Evolutionary conservation across 2,329 filamentous ascomycete genomes (phyloP).

Genomic region (Verticillium albo-atrum): DNA sequence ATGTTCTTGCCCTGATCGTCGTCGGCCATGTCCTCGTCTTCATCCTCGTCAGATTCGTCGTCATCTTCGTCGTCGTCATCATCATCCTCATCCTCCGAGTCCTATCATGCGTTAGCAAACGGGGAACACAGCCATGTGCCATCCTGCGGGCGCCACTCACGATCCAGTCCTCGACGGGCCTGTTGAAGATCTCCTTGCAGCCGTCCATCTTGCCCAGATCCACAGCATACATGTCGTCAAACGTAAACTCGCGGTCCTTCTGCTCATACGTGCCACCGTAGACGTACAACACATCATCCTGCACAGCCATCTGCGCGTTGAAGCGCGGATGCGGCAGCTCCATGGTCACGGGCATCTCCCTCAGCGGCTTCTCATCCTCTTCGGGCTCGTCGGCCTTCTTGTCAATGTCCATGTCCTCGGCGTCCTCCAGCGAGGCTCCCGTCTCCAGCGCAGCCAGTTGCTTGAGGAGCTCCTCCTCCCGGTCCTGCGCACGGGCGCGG

Average conservation of each 20-base stretch:
- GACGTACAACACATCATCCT: constrained; percentile 89
- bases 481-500: constrained; percentile 76
- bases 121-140: constrained; percentile 23
- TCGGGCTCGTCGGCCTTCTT: constrained; percentile 43
- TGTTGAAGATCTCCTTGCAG: constrained; percentile 83
- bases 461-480: constrained; percentile 83
- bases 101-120: constrained; percentile 30
- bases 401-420: constrained; percentile 44
- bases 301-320: constrained; percentile 84
- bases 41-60: constrained; percentile 47
- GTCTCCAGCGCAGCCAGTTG: constrained; percentile 84
- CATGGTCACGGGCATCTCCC: constrained; percentile 63
- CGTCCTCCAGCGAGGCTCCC: constrained; percentile 58
- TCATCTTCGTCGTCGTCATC: constrained; percentile 54
- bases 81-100: constrained; percentile 55
- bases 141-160: constrained; percentile 38
- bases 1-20: constrained; percentile 36
- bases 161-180: constrained; percentile 80
- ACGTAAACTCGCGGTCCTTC: constrained; percentile 90
- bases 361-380: constrained; percentile 52
- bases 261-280: constrained; percentile 96
- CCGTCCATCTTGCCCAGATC: constrained; percentile 95
- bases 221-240: constrained; percentile 90
- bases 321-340: constrained; percentile 89
- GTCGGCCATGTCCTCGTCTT: constrained; percentile 45